Evolutionary conservation across 352 stramenopile species (phyloP).

Genomic region (Phytophthora fragariae): DNA sequence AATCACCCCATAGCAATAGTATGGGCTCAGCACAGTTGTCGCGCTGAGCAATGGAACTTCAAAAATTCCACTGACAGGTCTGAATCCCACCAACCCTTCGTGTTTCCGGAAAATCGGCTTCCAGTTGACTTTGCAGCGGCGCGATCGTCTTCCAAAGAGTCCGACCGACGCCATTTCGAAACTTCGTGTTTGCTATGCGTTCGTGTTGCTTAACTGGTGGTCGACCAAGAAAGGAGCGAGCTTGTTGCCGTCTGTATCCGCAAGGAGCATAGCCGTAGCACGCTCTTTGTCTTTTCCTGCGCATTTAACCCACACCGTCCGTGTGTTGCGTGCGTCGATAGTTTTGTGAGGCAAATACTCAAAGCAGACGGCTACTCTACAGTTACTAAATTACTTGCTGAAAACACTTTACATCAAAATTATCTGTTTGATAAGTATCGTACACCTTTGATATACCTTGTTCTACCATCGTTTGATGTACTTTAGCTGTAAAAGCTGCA

Average conservation of each 20-base stretch:
- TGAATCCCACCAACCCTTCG: background rate
- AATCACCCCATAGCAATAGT: background rate
- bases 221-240: constrained; percentile 12
- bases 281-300: constrained; percentile 19
- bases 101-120: background rate
- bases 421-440: constrained; percentile 32
- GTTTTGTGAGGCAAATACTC: constrained; percentile 21
- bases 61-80: background rate
- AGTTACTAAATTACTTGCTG: no score
- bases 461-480: constrained; percentile 5
- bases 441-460: constrained; percentile 9
- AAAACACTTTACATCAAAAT: background rate
- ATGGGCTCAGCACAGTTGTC: background rate
- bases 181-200: background rate
- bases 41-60: background rate
- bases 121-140: background rate
- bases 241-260: constrained; percentile 3
- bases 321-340: background rate
- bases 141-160: background rate
- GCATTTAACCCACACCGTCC: constrained; percentile 24
- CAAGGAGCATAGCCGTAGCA: constrained; percentile 19
- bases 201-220: background rate
- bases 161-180: background rate
- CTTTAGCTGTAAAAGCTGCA: background rate
- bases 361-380: constrained; percentile 4